Base-by-base conservation (phyloP, 345 rosid genomes). In the Conringia planisiliqua region DNA sequence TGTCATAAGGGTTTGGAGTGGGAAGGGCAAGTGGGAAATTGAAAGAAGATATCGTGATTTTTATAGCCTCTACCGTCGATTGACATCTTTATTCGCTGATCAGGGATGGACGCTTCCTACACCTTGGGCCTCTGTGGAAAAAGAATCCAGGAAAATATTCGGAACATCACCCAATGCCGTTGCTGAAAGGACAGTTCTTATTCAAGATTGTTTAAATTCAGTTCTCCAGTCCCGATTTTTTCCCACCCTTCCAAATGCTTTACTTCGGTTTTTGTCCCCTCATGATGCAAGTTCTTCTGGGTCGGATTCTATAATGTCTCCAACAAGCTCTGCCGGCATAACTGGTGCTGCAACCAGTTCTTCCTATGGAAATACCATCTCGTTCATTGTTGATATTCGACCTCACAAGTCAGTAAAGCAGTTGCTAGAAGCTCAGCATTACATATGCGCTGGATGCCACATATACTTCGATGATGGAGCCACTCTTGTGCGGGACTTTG, bases 31-130 rank as follows among this genome's bases (percentile, higher is more conserved):
- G 40, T 95, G 99, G 98, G 96, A 89, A 76, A 86, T 95, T 65
- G 97, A 92, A 79, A 86, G 90, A 75, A 86, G 99, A 83, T 95
- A 92, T 72, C 97, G 96, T 43, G 97, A 95, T 81, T 95, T 92
- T 78, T 83, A 72, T 78, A 89, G 92, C 44, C 96, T 92, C 69
- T 84, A 88, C 82, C 93, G 86, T 69, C 89, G 88, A 46, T 76
- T 95, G 81, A 89, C 92, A 77, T 84, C 96, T 76, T 79, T 86
- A 36, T 92, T 82, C 66, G 68, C 86, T 67, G 92, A 88, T 40
- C 87, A 89, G 61, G 97, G 93, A 78, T 89, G 90, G 97, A 73
- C 47, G 66, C 91, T 95, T 79, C 99, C 99, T 64, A 62, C 88
- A 75, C 86, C 90, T 52, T 95, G 98, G 98, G 85, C 86, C 47